Base-by-base conservation (phyloP, 2,329 filamentous ascomycete species). In the Escovopsis sp. region DNA sequence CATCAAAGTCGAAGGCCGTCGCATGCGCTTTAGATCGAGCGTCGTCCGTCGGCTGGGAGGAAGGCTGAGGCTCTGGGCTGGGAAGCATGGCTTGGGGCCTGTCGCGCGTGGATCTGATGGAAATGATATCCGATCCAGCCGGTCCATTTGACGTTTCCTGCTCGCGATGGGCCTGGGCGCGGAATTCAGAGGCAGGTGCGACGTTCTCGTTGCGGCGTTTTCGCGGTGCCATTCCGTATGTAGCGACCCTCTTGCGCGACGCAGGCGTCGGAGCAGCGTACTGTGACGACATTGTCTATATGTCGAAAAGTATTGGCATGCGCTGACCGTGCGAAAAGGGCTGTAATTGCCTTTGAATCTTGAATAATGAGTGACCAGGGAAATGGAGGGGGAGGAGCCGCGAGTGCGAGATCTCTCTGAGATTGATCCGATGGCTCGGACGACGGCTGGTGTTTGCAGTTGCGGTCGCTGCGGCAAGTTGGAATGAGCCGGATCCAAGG, bases 221-320 rank as follows among this genome's bases (percentile, higher is more conserved):
- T 45, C 53, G 53, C 44, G 51, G 47, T 40, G 51, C 30, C 38
- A 53, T 56, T 36, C 53, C 53, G 40, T 56, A 56, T 6, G 53
- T 56, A 43, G 51, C 42, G 15, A 54, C 36, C 43, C 50, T 53
- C 43, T 47, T 53, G 41, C 46, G 45, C 35, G 45, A 35, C 20
- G 51, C 46, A 32, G 51, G 27, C 11, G 27, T 45, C n/a, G 51
- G 37, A 32, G 53, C 37, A 30, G 48, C 47, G 14, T 43, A 47
- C 40, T 46, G 46, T 35, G 50, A 50, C 41, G 47, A 40, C 46
- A 53, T 54, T 30, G 33, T 35, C 11, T 11, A 3, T 30, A 30
- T 30, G 8, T 3, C 27, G 27, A 30, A 30, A 7, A 30, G 8
- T 4, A 30, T 7, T 9, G 35, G 35, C 31, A 20, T 20, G 20